Evolutionary conservation across 2,329 filamentous ascomycete genomes (phyloP), one percentile per base, ranked within the genome.

Genomic region (Helicocarpus griseus): DNA sequence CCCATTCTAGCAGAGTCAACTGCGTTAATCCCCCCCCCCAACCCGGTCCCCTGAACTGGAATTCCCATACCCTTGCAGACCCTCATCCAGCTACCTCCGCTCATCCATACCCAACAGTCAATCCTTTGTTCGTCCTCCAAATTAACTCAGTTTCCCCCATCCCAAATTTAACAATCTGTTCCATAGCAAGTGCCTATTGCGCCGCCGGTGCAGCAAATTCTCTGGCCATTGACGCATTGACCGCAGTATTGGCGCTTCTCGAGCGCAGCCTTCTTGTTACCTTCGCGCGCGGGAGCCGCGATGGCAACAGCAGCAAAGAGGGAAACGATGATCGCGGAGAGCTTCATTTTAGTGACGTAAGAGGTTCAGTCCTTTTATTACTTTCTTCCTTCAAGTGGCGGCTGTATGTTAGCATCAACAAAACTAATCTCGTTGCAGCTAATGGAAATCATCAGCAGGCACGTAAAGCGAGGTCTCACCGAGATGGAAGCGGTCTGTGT

Each of bases 231-330:
- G 19, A 17, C 21, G 38, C 38, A 41, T 22, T 41, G 38, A 19
- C 38, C 38, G 38, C 38, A 41, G 38, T 41, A 41, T 17, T 41
- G 38, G 38, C 38, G 38, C 38, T 41, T 41, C 38, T 41, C 38
- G 19, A 41, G 38, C n/a, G 21, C 17, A 17, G 13, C 19, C 9
- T 11, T 17, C 21, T 41, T 17, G 38, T 17, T 22, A 17, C 13
- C 13, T 22, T 41, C 38, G 8, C 13, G 13, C 9, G 38, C 38
- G 21, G 38, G 38, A 17, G 38, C 38, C 9, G 38, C 38, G 17
- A 41, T 41, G 38, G 38, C 38, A 17, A 17, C n/a, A 17, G 38
- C 21, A 17, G 38, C 38, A 17, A 41, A 41, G 38, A 41, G 38
- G 38, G 38, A 9, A 17, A 17, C 21, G 19, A 22, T 22, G 21